phyloP scores from a whole-genome alignment of 805 yeast genomes.

The Kregervanrija pseudodelftensis region DNA sequence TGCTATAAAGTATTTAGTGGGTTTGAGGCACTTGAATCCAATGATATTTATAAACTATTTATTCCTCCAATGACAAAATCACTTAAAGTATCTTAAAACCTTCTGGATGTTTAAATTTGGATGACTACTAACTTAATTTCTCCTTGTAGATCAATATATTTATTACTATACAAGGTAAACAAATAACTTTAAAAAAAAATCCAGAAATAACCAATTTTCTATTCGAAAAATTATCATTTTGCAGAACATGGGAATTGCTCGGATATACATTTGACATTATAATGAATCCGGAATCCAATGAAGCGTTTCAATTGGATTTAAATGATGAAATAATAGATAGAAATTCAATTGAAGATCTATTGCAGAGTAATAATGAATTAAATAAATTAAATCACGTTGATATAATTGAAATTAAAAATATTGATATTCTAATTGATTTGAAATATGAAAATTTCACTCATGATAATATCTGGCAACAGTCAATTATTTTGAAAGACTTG shows the following conservation, averaged over 20 bases:
- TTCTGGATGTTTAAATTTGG: no score
- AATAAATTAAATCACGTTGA: constrained; percentile 3
- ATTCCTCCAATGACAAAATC: no score
- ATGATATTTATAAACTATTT: no score
- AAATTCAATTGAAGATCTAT: constrained; percentile 5
- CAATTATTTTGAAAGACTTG: constrained; percentile 13
- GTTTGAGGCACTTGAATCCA: no score
- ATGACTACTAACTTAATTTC: no score
- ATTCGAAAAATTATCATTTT: background rate
- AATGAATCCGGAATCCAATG: background rate
- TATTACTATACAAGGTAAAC: no score
- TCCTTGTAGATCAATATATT: no score
- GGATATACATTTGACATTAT: background rate
- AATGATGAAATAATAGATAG: constrained; percentile 6
- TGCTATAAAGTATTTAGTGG: no score
- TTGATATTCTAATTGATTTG: constrained; percentile 2
- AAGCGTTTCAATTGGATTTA: background rate
- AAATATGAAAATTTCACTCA: background rate
- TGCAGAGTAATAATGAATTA: constrained; percentile 7
- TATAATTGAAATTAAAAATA: constrained; percentile 1
- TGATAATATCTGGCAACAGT: constrained; percentile 1
- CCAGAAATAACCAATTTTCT: background rate
- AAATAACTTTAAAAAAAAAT: background rate
- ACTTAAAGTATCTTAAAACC: no score
- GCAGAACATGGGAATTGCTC: background rate